Base-by-base conservation (phyloP, 306 rosid species). In the Pachyrhizus erosus region DNA sequence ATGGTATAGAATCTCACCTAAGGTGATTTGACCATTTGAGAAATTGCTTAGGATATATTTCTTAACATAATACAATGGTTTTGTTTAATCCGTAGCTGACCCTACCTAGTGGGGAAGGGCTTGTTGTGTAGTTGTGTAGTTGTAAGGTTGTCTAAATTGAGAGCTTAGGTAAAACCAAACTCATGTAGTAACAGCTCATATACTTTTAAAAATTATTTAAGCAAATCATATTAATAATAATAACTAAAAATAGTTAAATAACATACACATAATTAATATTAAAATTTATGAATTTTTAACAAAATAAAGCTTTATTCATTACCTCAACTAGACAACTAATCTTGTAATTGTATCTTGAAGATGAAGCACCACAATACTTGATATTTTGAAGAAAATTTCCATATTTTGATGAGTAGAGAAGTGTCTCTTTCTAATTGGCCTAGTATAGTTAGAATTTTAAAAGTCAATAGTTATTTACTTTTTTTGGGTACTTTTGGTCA, bases 71-170 rank as follows among this genome's bases (percentile, higher is more conserved):
- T 13, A 33, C 49, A 20, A 13, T 69, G 34, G 20, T 21, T 69
- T 69, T 40, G 20, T 69, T 42, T 69, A 40, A 12, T 69, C 75
- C 21, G 21, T 69, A 24, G 34, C 74, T 68, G 51, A 68, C 18
- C 15, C 31, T 42, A 42, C 54, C 13, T 42, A 12, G 34, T 21
- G 29, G 74, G 55, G 8, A 69, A 17, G 40, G 45, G 24, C 13
- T 11, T 5, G 49, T 2, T 40, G 3, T n/a, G 13, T 43, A 3
- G 52, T 49, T 40, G 15, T 43, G 52, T 49, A 20, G 15, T 43
- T 43, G 57, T 43, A 43, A 70, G 75, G 37, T 21, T 43, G 57
- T 70, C 75, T 70, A 70, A 69, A 4, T 68, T 33, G 71, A 27
- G 12, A 67, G 4, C 8, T 67, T 67, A 39, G 49, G 27, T 39